These are phyloP conservation scores for Chionographis japonica DNA, from an alignment of 106 monocot species.

Conservation along the genomic window DNA sequence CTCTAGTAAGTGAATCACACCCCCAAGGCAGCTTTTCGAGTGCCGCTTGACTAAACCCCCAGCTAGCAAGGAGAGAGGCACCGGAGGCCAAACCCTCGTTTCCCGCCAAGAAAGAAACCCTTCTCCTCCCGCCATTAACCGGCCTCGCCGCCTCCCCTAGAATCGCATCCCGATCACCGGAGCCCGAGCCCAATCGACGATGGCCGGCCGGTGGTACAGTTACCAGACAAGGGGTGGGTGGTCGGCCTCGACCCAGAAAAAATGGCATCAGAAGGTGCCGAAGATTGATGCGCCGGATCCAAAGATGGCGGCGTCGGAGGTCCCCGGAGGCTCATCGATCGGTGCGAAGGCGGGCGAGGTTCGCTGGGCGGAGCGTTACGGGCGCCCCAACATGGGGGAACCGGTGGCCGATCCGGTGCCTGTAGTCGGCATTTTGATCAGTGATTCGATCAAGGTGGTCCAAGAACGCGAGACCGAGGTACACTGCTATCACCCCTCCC, in stretches of 20 bases:
- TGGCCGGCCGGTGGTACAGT: slow-evolving; percentile 2
- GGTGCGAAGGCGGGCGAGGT: slow-evolving; percentile 18
- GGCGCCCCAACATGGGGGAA: neutral
- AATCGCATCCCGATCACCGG: neutral
- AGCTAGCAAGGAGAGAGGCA: too few relatives aligned
- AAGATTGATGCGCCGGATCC: neutral
- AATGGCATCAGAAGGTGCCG: too few relatives aligned
- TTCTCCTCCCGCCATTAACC: neutral
- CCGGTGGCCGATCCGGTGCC: too few relatives aligned
- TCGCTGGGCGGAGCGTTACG: slow-evolving; percentile 3
- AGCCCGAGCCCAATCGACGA: neutral
- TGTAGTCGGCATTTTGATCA: neutral
- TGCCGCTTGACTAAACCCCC: too few relatives aligned
- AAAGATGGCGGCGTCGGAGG: slow-evolving; percentile 4
- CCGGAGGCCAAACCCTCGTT: too few relatives aligned
- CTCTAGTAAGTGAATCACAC: too few relatives aligned
- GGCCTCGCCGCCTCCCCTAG: slow-evolving; percentile 1
- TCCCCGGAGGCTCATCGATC: neutral
- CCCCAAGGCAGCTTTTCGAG: too few relatives aligned
- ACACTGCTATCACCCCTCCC: too few relatives aligned
- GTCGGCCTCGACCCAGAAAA: slow-evolving; percentile 13
- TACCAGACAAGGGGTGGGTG: slow-evolving; percentile 43
- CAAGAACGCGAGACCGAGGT: neutral
- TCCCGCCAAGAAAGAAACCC: too few relatives aligned
- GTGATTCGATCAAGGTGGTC: neutral